Base-by-base conservation (phyloP, 768 basidiomycete genomes). In the Tylopilus rubrobrunneus region DNA sequence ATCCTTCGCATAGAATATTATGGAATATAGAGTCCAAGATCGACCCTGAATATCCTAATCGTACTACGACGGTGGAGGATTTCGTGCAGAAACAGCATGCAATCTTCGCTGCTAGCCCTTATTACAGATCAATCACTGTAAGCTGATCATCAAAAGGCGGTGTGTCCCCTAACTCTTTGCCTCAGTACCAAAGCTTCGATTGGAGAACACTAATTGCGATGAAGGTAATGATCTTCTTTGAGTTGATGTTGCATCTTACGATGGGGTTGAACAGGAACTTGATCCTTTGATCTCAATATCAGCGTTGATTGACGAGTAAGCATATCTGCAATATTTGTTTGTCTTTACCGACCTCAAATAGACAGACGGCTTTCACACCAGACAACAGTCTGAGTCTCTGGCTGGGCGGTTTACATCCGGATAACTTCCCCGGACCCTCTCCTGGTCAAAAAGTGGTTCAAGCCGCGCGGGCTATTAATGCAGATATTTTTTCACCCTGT, bases 1-100 rank as follows among this genome's bases (percentile, higher is more conserved):
- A 90, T 63, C 78, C 83, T 1, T 68, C 78, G 37, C 82, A 83
- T 50, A 71, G 73, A 48, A 76, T 90, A 34, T 68, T 74, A 36
- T 89, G 84, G 79, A 91, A 91, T 64, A 85, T 92, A 57, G 90
- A 92, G 72, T 87, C 86, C 15, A 89, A 89, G 66, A 78, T 87
- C 52, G 77, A 87, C 56, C 72, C 87, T 5, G 73, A 67, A n/a
- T 60, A 72, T 48, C 75, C 79, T 6, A 75, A 79, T 56, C 72
- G 73, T 37, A 87, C 87, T 17, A 72, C 69, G 15, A 65, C 73
- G 17, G 82, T 83, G 17, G 71, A 80, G 17, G 80, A 81, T 49
- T 89, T 89, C 61, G 86, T 87, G 9, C 69, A 67, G 48, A 77
- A 74, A 33, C 87, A 89, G 61, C 76, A 85, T 60, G 78, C 75